phyloP scores from a whole-genome alignment of 495 filamentous ascomycete genomes.

The Cudoniella acicularis region DNA sequence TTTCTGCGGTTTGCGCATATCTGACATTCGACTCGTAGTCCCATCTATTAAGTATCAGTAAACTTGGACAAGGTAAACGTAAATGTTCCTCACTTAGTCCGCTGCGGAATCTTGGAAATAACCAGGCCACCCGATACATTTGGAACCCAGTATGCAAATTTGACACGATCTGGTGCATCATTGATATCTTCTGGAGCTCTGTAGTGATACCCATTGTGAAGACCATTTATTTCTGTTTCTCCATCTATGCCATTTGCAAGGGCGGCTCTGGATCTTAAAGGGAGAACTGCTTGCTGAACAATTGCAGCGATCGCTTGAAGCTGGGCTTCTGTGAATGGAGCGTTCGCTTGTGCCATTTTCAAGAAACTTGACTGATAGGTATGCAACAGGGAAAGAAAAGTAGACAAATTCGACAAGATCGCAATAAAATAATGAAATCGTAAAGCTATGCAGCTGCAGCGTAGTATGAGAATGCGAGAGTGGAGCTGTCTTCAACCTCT shows the following conservation, averaged over 20 bases:
- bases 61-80: not conserved
- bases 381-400: not conserved
- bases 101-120: conserved; percentile 44
- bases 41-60: conserved; percentile 25
- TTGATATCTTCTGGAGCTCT: conserved; percentile 15
- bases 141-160: conserved; percentile 43
- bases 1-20: conserved; percentile 43
- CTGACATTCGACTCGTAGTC: conserved; percentile 39
- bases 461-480: too few species aligned
- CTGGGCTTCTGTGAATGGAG: not conserved
- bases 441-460: too few species aligned
- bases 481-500: too few species aligned
- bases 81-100: conserved; percentile 22
- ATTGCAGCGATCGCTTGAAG: not conserved
- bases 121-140: conserved; percentile 47
- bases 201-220: conserved; percentile 9
- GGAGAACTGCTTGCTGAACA: not conserved
- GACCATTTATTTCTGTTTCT: not conserved
- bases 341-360: not conserved
- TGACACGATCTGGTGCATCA: conserved; percentile 17
- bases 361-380: not conserved
- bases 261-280: not conserved
- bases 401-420: not conserved
- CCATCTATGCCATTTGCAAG: not conserved
- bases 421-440: too few species aligned